Evolutionary conservation across 495 filamentous ascomycete genomes (phyloP).

Genomic region (Podospora sp.): DNA sequence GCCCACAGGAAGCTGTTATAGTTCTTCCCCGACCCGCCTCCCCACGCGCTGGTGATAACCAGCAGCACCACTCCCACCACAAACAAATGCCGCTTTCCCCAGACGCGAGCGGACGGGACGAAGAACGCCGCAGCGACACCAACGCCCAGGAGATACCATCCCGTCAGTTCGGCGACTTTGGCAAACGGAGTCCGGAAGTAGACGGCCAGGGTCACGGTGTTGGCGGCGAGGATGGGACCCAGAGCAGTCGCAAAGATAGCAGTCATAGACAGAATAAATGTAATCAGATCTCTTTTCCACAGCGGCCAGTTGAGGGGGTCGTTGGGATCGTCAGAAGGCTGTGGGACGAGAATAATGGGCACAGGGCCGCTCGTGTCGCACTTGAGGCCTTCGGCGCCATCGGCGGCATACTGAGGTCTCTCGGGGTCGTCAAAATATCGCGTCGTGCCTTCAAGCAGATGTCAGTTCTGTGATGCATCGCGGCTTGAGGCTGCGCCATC

Average conservation of each 20-base stretch:
- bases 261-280: slow-evolving; percentile 72
- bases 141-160: slow-evolving; percentile 83
- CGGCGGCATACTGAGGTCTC: slow-evolving; percentile 43
- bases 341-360: slow-evolving; percentile 76
- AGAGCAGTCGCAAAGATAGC: slow-evolving; percentile 80
- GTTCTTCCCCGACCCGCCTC: slow-evolving; percentile 65
- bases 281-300: slow-evolving; percentile 82
- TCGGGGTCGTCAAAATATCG: slow-evolving; percentile 63
- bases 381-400: slow-evolving; percentile 58
- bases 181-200: slow-evolving; percentile 63
- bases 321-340: slow-evolving; percentile 79
- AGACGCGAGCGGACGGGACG: slow-evolving; percentile 85
- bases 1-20: slow-evolving; percentile 75
- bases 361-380: slow-evolving; percentile 67
- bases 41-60: slow-evolving; percentile 74
- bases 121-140: slow-evolving; percentile 79
- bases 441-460: slow-evolving; percentile 59
- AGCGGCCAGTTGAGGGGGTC: slow-evolving; percentile 86
- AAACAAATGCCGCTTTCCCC: slow-evolving; percentile 90
- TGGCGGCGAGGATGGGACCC: slow-evolving; percentile 83
- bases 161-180: slow-evolving; percentile 77
- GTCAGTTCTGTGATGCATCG: slow-evolving; percentile 5
- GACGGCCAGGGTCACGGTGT: slow-evolving; percentile 71
- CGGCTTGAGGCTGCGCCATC: background rate
- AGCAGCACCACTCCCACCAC: slow-evolving; percentile 76